phyloP scores from a whole-genome alignment of 768 basidiomycete genomes.

The Calvatia gigantea region DNA sequence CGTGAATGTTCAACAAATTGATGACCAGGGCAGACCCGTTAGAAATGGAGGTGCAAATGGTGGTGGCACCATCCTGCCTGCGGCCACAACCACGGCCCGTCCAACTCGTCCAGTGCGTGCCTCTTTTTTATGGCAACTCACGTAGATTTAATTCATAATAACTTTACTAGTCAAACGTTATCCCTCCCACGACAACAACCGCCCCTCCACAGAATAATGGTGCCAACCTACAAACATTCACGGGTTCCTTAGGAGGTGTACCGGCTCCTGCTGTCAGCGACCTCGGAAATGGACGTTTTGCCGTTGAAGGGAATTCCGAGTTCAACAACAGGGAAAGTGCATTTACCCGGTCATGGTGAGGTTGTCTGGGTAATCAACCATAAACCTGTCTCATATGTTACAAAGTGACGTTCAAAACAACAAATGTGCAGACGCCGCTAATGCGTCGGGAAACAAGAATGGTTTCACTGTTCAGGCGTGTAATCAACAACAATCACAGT shows the following conservation, averaged over 20 bases:
- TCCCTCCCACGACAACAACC: not conserved
- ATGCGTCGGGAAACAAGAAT: constrained; percentile 44
- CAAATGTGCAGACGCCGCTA: constrained; percentile 54
- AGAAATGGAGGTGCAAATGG: constrained; percentile 21
- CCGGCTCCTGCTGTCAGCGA: constrained; percentile 41
- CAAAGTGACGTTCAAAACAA: constrained; percentile 54
- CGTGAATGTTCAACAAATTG: constrained; percentile 35
- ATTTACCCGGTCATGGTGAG: constrained; percentile 44
- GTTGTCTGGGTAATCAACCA: not conserved
- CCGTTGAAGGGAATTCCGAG: constrained; percentile 42
- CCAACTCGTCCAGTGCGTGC: not conserved
- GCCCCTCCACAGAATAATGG: not conserved
- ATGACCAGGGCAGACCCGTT: constrained; percentile 40
- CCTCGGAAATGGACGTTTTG: constrained; percentile 40
- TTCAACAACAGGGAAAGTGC: constrained; percentile 47
- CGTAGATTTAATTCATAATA: not conserved
- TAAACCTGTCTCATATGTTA: not conserved
- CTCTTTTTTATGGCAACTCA: not conserved
- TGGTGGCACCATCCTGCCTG: not conserved
- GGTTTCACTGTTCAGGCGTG: constrained; percentile 46
- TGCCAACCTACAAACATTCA: constrained; percentile 48
- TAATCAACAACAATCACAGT: constrained; percentile 39
- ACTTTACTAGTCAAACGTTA: not conserved
- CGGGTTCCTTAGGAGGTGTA: constrained; percentile 43
- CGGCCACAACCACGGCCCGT: not conserved